phyloP scores from a whole-genome alignment of 78 protist genomes.

The Chrysochromulina parva region DNA sequence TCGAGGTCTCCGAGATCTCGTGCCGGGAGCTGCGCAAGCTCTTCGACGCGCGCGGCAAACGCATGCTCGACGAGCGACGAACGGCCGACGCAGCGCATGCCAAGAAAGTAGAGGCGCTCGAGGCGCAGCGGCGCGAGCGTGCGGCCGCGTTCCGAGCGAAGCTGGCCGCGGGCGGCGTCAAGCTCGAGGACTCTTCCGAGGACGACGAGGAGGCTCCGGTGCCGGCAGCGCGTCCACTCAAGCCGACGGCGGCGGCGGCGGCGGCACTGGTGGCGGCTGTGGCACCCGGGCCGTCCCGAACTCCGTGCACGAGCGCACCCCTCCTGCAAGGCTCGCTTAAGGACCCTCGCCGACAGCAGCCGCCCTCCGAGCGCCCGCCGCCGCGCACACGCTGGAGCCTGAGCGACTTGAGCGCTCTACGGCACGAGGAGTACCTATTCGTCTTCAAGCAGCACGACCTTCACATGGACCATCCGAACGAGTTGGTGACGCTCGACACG shows the following conservation, averaged over 20 bases:
- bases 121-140: neutral
- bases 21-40: neutral
- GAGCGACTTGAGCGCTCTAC: neutral
- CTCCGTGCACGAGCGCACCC: no score
- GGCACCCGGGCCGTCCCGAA: no score
- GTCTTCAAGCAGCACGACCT: neutral
- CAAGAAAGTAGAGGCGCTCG: neutral
- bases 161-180: neutral
- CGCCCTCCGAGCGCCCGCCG: no score
- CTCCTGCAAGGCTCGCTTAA: no score
- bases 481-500: neutral
- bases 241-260: no score
- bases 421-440: neutral
- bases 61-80: neutral
- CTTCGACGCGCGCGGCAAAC: neutral
- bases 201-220: no score
- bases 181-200: no score
- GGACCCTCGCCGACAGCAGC: no score
- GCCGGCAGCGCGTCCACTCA: no score
- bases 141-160: neutral
- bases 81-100: no score
- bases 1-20: neutral
- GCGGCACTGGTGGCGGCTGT: no score
- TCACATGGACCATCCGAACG: conserved; percentile 1
- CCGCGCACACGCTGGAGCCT: neutral